Conservation (phyloP, 768 basidiomycete genomes). For the Lyophyllum semitale region DNA sequence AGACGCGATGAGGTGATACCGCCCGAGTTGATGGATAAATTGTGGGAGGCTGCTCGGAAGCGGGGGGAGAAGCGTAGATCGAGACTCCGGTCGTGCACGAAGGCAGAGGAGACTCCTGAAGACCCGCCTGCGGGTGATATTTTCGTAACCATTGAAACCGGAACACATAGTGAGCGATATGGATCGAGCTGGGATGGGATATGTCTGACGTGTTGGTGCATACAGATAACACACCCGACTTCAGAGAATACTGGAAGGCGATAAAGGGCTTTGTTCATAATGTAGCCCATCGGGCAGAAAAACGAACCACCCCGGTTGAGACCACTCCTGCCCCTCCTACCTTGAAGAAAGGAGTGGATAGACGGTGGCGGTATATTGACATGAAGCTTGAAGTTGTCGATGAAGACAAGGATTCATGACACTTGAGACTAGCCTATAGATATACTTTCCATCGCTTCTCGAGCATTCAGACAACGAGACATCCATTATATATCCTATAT, state of each 20-base stretch:
- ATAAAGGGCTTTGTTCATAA: background rate
- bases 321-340: background rate
- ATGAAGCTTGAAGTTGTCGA: background rate
- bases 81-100: background rate
- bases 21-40: conserved; percentile 58
- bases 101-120: background rate
- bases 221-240: background rate
- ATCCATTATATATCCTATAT: background rate
- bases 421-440: background rate
- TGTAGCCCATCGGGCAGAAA: background rate
- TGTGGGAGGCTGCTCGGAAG: conserved; percentile 52
- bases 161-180: conserved; percentile 38
- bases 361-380: conserved; percentile 5
- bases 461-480: background rate
- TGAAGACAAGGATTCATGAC: background rate
- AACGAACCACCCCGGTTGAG: background rate
- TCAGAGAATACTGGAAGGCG: background rate
- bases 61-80: conserved; percentile 27
- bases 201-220: background rate
- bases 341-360: background rate
- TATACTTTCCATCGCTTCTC: background rate
- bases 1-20: conserved; percentile 62
- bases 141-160: conserved; percentile 38
- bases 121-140: conserved; percentile 2
- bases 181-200: background rate